Evolutionary conservation across 2,329 filamentous ascomycete species (phyloP), one percentile per base, ranked within the genome.

Genomic region (Sporothrix humicola): DNA sequence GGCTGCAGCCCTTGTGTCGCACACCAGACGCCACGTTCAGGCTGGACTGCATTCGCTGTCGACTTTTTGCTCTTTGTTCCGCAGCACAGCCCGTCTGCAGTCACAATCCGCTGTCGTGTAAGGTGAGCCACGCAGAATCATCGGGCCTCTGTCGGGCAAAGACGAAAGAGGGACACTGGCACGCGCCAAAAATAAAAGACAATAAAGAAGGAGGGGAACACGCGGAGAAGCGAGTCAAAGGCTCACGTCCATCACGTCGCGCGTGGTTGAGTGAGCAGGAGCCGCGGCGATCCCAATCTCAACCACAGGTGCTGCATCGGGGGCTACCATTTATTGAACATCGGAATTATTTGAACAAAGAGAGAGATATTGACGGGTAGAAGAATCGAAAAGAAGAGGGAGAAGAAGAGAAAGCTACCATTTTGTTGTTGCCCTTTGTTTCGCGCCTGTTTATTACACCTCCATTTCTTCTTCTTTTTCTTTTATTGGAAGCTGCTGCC

Each of bases 241-340:
- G 61, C 42, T 20, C 61, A 23, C 42, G 46, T 66, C 42, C 42
- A 66, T 20, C 23, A 66, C 61, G 26, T 8, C 42, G 37, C 59
- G 61, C 17, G n/a, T 66, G 61, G 15, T 4, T 58, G 54, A 66
- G 42, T 48, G 61, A 48, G 61, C 61, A 66, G 61, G 31, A 56
- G 26, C 20, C 17, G 17, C n/a, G 71, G 59, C 71, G 71, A 72
- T 72, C 71, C 61, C 50, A 72, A 72, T 72, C 37, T 48, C 37
- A 68, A 37, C 48, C 59, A 13, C 61, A 13, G 37, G 8, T 61
- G 56, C 31, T n/a, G n/a, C 26, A 42, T 8, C 17, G 17, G 1
- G 17, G 23, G 5, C 23, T 42, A 17, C 69, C 50, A 15, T 9
- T n/a, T 20, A n/a, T 58, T 58, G 20, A 48, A 48, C 68, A 59